Evolutionary conservation across 2,329 filamentous ascomycete species (phyloP).

Genomic region (Pseudogymnoascus sp.): DNA sequence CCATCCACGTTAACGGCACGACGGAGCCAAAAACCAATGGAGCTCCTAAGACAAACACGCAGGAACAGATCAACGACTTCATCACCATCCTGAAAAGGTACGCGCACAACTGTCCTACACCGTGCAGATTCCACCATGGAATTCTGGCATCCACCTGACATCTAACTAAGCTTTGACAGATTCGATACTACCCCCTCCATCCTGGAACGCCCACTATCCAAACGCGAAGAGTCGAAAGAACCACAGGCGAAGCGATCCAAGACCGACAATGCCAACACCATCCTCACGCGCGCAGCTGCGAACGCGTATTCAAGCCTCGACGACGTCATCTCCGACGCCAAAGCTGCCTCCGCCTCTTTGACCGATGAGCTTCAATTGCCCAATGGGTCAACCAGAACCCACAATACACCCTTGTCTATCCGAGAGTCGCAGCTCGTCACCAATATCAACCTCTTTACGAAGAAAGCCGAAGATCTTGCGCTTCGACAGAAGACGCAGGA

Average conservation of each 20-base stretch:
- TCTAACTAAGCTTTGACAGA: slow-evolving; percentile 30
- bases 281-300: slow-evolving; percentile 31
- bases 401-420: slow-evolving; percentile 18
- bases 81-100: slow-evolving; percentile 38
- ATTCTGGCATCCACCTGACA: background rate
- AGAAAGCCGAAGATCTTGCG: slow-evolving; percentile 54
- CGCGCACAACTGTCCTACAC: slow-evolving; percentile 16
- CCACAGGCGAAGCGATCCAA: slow-evolving; percentile 55
- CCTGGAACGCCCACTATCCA: slow-evolving; percentile 45
- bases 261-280: slow-evolving; percentile 37
- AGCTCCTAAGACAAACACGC: slow-evolving; percentile 25
- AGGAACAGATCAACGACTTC: slow-evolving; percentile 35
- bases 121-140: slow-evolving; percentile 16
- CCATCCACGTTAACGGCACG: slow-evolving; percentile 22
- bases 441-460: slow-evolving; percentile 42
- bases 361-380: slow-evolving; percentile 39
- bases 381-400: slow-evolving; percentile 22
- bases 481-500: slow-evolving; percentile 51
- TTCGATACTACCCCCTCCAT: slow-evolving; percentile 47
- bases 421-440: slow-evolving; percentile 21
- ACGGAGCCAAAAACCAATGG: slow-evolving; percentile 17
- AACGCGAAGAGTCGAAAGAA: slow-evolving; percentile 37
- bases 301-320: slow-evolving; percentile 53
- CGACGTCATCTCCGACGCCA: slow-evolving; percentile 53
- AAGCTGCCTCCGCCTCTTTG: slow-evolving; percentile 40